Conservation (phyloP, 768 basidiomycete genomes). For the Calocybe indica region DNA sequence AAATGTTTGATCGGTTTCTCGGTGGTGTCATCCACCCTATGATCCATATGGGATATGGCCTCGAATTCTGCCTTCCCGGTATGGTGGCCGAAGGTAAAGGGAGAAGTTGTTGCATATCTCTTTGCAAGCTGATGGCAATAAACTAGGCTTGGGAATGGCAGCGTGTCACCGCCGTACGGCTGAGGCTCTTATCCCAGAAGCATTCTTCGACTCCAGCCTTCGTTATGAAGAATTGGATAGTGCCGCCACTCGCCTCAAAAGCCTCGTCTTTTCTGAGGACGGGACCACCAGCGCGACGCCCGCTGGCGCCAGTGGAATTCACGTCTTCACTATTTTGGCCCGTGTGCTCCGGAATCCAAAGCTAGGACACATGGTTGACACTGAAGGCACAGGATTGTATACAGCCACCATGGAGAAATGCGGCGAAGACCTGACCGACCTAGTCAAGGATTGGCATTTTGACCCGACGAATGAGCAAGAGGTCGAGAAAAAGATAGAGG, state of each 20-base stretch:
- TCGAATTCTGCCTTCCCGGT: slow-evolving; percentile 51
- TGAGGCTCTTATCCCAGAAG: too few species aligned
- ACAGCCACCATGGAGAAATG: slow-evolving; percentile 1
- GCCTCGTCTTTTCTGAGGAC: too few species aligned
- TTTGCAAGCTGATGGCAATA: background rate
- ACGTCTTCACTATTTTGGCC: slow-evolving; percentile 1
- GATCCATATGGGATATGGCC: slow-evolving; percentile 53
- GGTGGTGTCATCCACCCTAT: slow-evolving; percentile 54
- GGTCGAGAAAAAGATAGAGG: slow-evolving; percentile 1
- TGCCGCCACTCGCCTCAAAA: too few species aligned
- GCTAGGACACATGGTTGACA: background rate
- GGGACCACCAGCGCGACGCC: background rate
- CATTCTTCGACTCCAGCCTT: too few species aligned
- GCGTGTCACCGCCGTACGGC: background rate
- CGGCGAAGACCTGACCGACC: background rate
- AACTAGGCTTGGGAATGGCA: background rate
- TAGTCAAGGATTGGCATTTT: background rate
- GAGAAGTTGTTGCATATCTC: background rate
- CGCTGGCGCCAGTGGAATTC: background rate
- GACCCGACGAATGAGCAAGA: background rate
- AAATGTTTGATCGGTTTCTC: slow-evolving; percentile 47
- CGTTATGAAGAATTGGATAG: too few species aligned
- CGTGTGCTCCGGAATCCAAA: background rate
- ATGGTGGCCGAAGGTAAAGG: slow-evolving; percentile 14
- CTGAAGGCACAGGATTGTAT: background rate